Conservation (phyloP, 768 basidiomycete genomes). For the Trametes gibbosa region DNA sequence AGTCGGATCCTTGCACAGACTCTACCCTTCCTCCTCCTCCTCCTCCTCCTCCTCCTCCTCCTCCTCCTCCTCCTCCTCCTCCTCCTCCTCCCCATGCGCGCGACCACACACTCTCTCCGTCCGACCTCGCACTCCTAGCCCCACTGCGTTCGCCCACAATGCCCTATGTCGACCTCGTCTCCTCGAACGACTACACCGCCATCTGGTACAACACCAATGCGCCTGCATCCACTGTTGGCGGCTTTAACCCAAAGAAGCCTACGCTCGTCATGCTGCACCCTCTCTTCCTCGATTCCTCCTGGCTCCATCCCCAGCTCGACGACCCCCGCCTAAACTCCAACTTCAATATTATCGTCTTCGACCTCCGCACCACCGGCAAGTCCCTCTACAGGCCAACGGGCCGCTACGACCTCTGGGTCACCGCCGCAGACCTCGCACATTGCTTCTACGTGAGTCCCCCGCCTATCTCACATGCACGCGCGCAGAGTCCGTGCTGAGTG, state of each 20-base stretch:
- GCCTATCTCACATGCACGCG: background rate
- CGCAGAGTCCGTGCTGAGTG: background rate
- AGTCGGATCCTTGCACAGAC: no score
- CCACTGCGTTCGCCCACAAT: constrained; percentile 35
- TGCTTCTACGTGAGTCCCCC: constrained; percentile 52
- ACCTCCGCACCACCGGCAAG: constrained; percentile 62
- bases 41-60: no score
- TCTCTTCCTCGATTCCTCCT: constrained; percentile 63
- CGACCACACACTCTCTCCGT: background rate
- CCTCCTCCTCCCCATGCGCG: constrained; percentile 4
- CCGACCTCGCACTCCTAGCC: background rate
- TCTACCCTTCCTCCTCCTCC: no score
- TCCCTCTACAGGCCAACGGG: constrained; percentile 52
- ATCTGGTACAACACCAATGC: constrained; percentile 74
- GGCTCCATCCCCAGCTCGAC: constrained; percentile 64
- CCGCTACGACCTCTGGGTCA: constrained; percentile 71
- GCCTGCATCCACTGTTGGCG: constrained; percentile 53
- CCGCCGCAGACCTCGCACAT: constrained; percentile 73
- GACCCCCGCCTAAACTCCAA: constrained; percentile 56
- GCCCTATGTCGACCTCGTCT: constrained; percentile 68
- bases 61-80: no score
- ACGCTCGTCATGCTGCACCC: constrained; percentile 70
- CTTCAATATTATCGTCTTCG: constrained; percentile 76
- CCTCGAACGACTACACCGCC: constrained; percentile 62
- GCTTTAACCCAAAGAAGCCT: constrained; percentile 63